Percentiles rank a stretch among this genome's conserved stretches.
These are phyloP conservation scores for Cytospora chrysosperma DNA, from an alignment of 2,329 filamentous ascomycete species.

Conservation along the genomic window DNA sequence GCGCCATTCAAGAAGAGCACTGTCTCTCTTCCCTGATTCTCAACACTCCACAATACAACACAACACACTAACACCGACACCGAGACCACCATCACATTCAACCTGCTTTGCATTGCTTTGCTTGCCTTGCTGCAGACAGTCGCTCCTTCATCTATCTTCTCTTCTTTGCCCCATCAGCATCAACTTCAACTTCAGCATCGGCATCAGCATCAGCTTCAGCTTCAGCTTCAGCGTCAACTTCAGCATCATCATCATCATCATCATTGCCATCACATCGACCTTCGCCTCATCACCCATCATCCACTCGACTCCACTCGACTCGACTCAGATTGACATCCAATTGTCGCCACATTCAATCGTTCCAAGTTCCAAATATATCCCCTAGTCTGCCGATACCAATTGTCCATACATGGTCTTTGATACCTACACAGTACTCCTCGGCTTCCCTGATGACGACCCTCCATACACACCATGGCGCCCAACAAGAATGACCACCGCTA, in stretches of 20 bases:
- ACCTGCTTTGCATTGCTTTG: neutral
- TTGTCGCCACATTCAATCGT: neutral
- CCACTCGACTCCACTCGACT: neutral
- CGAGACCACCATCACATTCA: neutral
- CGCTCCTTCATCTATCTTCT: constrained; percentile 8
- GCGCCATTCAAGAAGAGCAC: constrained; percentile 20
- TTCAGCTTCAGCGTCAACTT: too few relatives aligned
- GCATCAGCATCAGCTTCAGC: neutral
- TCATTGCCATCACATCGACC: too few relatives aligned
- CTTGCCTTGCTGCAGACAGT: neutral
- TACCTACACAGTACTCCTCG: neutral
- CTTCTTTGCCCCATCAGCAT: neutral
- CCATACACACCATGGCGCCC: constrained; percentile 36
- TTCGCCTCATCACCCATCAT: neutral
- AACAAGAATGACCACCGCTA: constrained; percentile 56
- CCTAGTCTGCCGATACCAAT: neutral
- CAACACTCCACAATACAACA: neutral
- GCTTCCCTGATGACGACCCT: constrained; percentile 3
- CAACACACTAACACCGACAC: too few relatives aligned
- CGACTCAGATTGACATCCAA: neutral
- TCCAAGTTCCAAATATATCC: neutral
- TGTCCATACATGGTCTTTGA: neutral
- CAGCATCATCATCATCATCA: too few relatives aligned
- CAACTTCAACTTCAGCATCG: neutral
- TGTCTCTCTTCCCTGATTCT: constrained; percentile 15